A percentile compares a stretch with the other conserved stretches of the same genome.
Evolutionary conservation across 352 stramenopile genomes (phyloP).

Genomic region (Globisporangium abappressorium): DNA sequence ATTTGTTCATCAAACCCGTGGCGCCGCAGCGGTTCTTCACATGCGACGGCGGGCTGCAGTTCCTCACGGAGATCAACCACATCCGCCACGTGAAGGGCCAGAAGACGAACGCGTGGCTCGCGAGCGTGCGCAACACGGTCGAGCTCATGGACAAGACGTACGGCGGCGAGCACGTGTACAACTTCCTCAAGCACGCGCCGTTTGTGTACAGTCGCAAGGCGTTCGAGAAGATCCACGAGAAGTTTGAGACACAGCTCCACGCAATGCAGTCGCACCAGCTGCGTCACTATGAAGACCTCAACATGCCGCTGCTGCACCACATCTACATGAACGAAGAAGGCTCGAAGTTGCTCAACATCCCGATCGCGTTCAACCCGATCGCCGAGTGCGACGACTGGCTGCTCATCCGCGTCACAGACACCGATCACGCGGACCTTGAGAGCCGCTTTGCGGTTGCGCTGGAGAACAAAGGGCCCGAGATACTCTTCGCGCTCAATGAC

Average conservation of each 20-base stretch:
- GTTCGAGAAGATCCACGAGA: constrained; percentile 76
- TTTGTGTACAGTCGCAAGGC: constrained; percentile 75
- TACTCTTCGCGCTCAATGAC: constrained; percentile 80
- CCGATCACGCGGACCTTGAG: constrained; percentile 30
- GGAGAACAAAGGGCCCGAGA: constrained; percentile 44
- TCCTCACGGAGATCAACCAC: constrained; percentile 82
- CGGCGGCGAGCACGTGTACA: constrained; percentile 80
- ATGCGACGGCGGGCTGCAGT: constrained; percentile 67
- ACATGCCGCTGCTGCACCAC: constrained; percentile 63
- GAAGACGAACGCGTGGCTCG: constrained; percentile 70
- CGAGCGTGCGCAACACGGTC: constrained; percentile 76
- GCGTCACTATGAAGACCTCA: constrained; percentile 67
- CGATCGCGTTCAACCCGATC: constrained; percentile 66
- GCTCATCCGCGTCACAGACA: constrained; percentile 67
- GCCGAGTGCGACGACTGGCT: constrained; percentile 77
- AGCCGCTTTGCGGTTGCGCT: constrained; percentile 38
- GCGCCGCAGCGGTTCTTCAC: constrained; percentile 83
- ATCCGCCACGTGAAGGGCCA: constrained; percentile 68
- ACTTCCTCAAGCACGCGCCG: constrained; percentile 84
- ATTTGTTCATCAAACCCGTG: constrained; percentile 84
- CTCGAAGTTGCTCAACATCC: constrained; percentile 46
- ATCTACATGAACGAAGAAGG: constrained; percentile 87
- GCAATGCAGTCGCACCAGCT: constrained; percentile 59
- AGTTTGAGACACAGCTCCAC: constrained; percentile 54
- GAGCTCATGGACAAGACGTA: constrained; percentile 67